phyloP scores from a whole-genome alignment of 2,329 filamentous ascomycete genomes.

The Phialemoniopsis sp. region DNA sequence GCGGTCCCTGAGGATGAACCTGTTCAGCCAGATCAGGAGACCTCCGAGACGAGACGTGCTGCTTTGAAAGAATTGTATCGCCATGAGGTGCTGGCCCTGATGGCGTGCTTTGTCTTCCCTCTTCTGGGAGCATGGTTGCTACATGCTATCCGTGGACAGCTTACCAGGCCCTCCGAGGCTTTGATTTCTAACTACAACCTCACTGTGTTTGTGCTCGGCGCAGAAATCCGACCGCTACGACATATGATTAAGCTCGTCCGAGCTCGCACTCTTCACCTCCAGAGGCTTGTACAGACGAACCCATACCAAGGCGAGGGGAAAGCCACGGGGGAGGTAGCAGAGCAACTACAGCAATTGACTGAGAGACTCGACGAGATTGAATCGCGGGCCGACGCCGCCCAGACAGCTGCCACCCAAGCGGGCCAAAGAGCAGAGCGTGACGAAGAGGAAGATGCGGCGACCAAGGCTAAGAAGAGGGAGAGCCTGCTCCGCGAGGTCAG shows the following conservation, averaged over 20 bases:
- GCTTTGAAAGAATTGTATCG: conserved; percentile 63
- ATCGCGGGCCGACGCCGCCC: conserved; percentile 39
- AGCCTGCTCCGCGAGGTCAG: conserved; percentile 53
- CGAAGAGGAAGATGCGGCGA: conserved; percentile 18
- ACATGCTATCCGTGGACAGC: conserved; percentile 73
- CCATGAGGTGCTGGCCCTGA: conserved; percentile 71
- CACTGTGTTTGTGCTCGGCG: conserved; percentile 81
- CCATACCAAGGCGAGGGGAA: conserved; percentile 27
- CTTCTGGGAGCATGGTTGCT: conserved; percentile 77
- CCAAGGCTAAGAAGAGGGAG: conserved; percentile 27
- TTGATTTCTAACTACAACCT: conserved; percentile 91
- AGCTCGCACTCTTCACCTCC: conserved; percentile 74
- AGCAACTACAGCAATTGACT: conserved; percentile 52
- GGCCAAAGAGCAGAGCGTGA: conserved; percentile 10
- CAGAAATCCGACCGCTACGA: conserved; percentile 78
- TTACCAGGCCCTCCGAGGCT: conserved; percentile 79
- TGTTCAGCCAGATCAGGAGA: conserved; percentile 3
- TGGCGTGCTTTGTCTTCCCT: conserved; percentile 76
- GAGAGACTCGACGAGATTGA: conserved; percentile 70
- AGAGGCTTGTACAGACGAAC: conserved; percentile 62
- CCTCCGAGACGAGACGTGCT: conserved; percentile 17
- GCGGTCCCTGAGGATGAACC: conserved; percentile 42
- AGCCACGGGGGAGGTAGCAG: conserved; percentile 20
- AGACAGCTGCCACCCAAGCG: conserved; percentile 18
- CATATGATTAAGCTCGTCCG: conserved; percentile 80